Base-by-base conservation (phyloP, 2,329 filamentous ascomycete species). In the Lizonia empirigonia region DNA sequence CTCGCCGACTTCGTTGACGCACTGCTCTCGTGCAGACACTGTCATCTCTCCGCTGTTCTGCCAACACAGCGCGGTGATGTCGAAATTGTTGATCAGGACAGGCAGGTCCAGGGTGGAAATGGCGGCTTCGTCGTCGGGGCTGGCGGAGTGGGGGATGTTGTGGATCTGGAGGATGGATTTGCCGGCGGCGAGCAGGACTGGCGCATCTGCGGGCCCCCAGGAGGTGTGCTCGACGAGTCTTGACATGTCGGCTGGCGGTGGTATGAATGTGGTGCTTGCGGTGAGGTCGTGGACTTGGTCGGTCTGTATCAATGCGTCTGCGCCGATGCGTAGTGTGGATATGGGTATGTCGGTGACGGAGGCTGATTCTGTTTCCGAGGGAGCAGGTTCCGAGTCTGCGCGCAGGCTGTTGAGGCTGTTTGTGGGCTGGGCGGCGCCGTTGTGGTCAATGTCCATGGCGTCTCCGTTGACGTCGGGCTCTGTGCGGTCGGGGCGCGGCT, bases 391-490 rank as follows among this genome's bases (percentile, higher is more conserved):
- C 6, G 72, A 73, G 34, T 74, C 73, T 15, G 64, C 68, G 13
- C 68, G 58, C 18, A 69, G 56, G 50, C 60, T 64, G 60, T 67
- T 67, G 16, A 19, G 27, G 41, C 59, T 63, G 60, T 67, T 67
- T 12, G 64, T 55, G 12, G 64, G 59, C 32, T 67, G 64, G 26
- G 59, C 58, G 26, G 54, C 47, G 30, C 69, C 70, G 32, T 71
- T 72, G 13, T 65, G 65, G 30, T 77, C 78, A 6, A 79, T 60
- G 15, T 79, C 77, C 76, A 79, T 79, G 45, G 70, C 72, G 54
- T 80, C 75, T 50, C 76, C 76, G 58, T 79, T 78, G 48, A 73
- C 52, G 24, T 75, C 70, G 10, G 64, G 59, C 27, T 70, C 61
- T 39, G 58, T 41, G 18, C 53, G 55, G 4, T 46, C 49, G 20